Evolutionary conservation across 208 protist species (phyloP), one percentile per base, ranked within the genome.

Genomic region (Leishmania major): DNA sequence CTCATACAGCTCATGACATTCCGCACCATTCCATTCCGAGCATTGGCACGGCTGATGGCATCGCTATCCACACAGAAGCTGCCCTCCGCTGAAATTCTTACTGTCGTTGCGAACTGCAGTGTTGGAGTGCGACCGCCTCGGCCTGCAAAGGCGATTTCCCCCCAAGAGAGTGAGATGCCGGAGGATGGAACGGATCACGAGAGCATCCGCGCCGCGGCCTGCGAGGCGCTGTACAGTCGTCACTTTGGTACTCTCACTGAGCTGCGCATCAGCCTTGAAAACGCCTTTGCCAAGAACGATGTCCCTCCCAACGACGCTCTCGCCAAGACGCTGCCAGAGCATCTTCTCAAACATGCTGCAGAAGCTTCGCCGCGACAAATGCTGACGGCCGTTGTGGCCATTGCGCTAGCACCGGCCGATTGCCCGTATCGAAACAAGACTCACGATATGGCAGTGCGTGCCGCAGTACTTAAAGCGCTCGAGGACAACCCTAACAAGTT

Each of bases 81-180:
- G 35, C 88, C 83, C 22, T 85, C 87, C 2, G 73, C 83, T 6
- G 81, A 85, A 37, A 43, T 95, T 35, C 80, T 96, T 35, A 57
- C 85, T n/a, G 47, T 60, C 8, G 15, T 91, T 64, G 85, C 89
- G 45, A 89, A 92, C 73, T 91, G 87, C 75, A 78, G 69, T 64
- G 78, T 94, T n/a, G 92, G 92, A n/a, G 88, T 88, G 64, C 89
- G 90, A 37, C 90, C 87, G 37, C 80, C 88, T 43, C 90, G 91
- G 43, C 79, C 84, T n/a, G 45, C 74, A 10, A 71, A 78, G 15
- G 80, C 77, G 10, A 40, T 15, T 13, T 69, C 73, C 22, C 28
- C 57, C n/a, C 40, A 25, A 7, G 83, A 67, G 64, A 37, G 40
- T 66, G 67, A 69, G 45, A 71, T 49, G 49, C 47, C 40, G 31